Conservation (phyloP, 768 basidiomycete genomes). For the Galerina sulciceps region DNA sequence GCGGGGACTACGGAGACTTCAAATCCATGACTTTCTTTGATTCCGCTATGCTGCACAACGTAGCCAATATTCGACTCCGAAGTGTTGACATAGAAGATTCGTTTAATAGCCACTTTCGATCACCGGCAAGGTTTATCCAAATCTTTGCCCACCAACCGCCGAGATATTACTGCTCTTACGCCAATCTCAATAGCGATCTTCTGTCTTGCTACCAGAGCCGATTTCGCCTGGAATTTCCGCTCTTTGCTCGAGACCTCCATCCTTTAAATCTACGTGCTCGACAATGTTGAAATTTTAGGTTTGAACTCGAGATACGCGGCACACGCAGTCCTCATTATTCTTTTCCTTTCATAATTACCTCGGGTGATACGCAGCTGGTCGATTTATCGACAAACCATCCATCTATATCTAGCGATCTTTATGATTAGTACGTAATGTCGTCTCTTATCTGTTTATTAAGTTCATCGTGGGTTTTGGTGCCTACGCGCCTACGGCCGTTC, state of each 20-base stretch:
- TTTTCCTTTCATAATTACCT: constrained; percentile 16
- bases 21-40: no score
- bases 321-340: background rate
- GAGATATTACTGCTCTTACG: constrained; percentile 4
- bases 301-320: no score
- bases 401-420: constrained; percentile 14
- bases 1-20: no score
- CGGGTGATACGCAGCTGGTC: constrained; percentile 23
- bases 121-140: constrained; percentile 5
- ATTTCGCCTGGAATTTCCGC: background rate
- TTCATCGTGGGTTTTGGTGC: constrained; percentile 7
- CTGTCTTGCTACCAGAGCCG: background rate
- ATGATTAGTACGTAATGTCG: constrained; percentile 26
- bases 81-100: background rate
- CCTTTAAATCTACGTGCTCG: constrained; percentile 5
- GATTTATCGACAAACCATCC: constrained; percentile 18
- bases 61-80: no score
- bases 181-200: constrained; percentile 25
- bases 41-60: no score
- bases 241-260: constrained; percentile 1
- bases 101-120: constrained; percentile 7
- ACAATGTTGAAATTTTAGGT: no score
- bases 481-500: background rate
- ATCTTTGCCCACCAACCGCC: constrained; percentile 23
- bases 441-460: constrained; percentile 17